phyloP scores from a whole-genome alignment of 768 basidiomycete species.

The Dentipellis fragilis region DNA sequence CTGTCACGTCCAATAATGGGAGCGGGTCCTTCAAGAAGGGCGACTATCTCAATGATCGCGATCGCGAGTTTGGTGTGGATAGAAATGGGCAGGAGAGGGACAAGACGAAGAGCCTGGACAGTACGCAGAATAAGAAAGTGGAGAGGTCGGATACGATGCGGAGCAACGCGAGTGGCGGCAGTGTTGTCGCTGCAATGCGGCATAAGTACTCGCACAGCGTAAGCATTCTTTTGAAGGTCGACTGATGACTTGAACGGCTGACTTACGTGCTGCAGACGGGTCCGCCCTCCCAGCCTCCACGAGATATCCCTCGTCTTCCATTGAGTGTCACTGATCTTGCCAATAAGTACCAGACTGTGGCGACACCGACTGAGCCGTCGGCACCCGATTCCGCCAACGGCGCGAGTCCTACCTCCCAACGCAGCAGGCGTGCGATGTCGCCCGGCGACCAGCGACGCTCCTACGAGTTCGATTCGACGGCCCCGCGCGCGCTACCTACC shows the following conservation, averaged over 20 bases:
- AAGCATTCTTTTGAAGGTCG: constrained; percentile 16
- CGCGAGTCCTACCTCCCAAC: constrained; percentile 4
- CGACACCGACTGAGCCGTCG: neutral
- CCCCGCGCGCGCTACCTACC: neutral
- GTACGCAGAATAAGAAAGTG: constrained; percentile 13
- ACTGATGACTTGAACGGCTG: neutral
- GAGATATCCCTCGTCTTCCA: constrained; percentile 54
- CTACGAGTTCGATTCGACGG: neutral
- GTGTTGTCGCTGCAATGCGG: constrained; percentile 61
- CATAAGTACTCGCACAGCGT: constrained; percentile 52
- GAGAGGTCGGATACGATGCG: constrained; percentile 45
- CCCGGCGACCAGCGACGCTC: neutral
- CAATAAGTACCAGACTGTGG: constrained; percentile 34
- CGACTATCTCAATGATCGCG: constrained; percentile 14
- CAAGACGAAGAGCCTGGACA: constrained; percentile 11
- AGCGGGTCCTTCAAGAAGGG: constrained; percentile 7
- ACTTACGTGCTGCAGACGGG: constrained; percentile 28
- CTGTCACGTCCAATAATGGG: neutral
- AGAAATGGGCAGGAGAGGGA: constrained; percentile 15
- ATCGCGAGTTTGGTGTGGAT: constrained; percentile 20
- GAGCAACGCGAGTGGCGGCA: constrained; percentile 31
- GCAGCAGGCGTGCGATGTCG: neutral
- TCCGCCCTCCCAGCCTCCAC: constrained; percentile 42
- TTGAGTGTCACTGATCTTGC: constrained; percentile 57
- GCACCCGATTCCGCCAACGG: constrained; percentile 4